These are phyloP conservation scores for Cytospora piceicola DNA, from an alignment of 2,329 filamentous ascomycete genomes.

Conservation along the genomic window DNA sequence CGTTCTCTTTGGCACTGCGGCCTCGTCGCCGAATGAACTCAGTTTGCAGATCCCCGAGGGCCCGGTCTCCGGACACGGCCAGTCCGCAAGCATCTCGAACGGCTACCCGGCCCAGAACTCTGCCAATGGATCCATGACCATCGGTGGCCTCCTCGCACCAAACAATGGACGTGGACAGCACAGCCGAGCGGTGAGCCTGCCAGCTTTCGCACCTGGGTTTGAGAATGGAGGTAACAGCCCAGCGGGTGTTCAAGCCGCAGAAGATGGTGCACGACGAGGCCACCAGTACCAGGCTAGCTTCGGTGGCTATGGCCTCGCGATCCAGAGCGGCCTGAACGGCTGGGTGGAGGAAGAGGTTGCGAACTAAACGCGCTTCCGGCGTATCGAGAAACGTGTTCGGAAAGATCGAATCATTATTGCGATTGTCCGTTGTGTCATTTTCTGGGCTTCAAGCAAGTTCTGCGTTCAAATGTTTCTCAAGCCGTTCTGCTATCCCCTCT, in stretches of 20 bases:
- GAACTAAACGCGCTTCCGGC: conserved; percentile 48
- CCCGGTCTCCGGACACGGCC: conserved; percentile 63
- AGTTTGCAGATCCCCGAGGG: conserved; percentile 64
- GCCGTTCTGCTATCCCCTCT: conserved; percentile 22
- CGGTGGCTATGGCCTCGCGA: conserved; percentile 64
- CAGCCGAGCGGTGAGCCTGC: conserved; percentile 87
- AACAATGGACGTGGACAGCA: conserved; percentile 64
- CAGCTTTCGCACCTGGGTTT: conserved; percentile 67
- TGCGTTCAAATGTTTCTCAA: conserved; percentile 25
- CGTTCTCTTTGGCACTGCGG: conserved; percentile 76
- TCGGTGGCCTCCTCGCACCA: conserved; percentile 77
- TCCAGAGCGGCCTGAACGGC: conserved; percentile 66
- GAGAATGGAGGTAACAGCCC: conserved; percentile 62
- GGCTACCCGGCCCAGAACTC: conserved; percentile 60
- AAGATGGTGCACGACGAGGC: conserved; percentile 61
- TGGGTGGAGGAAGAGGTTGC: conserved; percentile 71
- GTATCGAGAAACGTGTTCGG: conserved; percentile 29
- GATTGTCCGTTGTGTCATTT: conserved; percentile 34
- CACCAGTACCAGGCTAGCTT: conserved; percentile 70
- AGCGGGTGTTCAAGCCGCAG: conserved; percentile 48
- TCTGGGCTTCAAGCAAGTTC: conserved; percentile 22
- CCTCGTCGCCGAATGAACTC: conserved; percentile 61
- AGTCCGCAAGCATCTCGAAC: conserved; percentile 68
- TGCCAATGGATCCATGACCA: conserved; percentile 66
- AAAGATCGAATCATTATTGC: conserved; percentile 33